Evolutionary conservation across 73 alveolate species (phyloP).

Genomic region (Breviolum minutum): DNA sequence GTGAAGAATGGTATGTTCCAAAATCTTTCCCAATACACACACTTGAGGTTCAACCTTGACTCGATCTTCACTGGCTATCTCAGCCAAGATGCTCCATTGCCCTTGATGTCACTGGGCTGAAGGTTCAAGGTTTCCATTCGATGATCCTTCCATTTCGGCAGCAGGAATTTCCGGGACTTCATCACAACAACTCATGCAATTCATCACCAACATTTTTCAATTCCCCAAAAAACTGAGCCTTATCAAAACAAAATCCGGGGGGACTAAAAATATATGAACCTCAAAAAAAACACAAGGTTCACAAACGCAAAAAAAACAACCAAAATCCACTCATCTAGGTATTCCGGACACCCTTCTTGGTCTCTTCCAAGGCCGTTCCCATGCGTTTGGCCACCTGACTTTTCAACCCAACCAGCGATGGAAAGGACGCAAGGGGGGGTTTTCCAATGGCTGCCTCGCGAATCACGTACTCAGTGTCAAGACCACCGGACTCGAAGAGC

Average conservation of each 20-base stretch:
- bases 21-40: too few relatives aligned
- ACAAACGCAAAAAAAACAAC: background rate
- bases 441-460: constrained; percentile 33
- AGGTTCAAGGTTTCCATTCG: constrained; percentile 52
- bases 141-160: constrained; percentile 38
- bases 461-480: constrained; percentile 29
- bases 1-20: too few relatives aligned
- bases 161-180: too few relatives aligned
- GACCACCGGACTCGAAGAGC: constrained; percentile 55
- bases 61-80: background rate
- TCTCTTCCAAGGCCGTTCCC: constrained; percentile 56
- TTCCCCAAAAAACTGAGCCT: background rate
- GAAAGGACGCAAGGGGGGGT: background rate
- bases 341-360: constrained; percentile 66
- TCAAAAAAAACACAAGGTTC: background rate
- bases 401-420: too few relatives aligned
- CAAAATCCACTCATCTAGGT: background rate
- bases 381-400: background rate
- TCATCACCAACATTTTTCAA: background rate
- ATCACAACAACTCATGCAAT: background rate
- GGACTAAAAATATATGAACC: background rate
- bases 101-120: constrained; percentile 41
- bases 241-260: background rate
- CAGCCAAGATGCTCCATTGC: constrained; percentile 67
- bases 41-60: too few relatives aligned